Base-by-base conservation (phyloP, 2,329 filamentous ascomycete genomes). In the Aspergillus udagawae region DNA sequence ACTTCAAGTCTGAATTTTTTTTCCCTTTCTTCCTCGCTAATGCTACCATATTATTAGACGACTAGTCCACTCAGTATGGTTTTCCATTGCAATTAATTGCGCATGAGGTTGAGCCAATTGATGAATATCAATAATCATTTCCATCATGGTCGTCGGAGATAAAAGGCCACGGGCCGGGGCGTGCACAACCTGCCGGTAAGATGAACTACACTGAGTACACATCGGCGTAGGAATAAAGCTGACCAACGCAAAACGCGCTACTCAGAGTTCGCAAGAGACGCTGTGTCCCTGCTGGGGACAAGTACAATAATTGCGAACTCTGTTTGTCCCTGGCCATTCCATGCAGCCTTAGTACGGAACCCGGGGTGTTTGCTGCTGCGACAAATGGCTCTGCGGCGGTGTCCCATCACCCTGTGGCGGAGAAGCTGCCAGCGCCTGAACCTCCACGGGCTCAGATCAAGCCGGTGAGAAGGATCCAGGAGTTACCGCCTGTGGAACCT, bases 251-350 rank as follows among this genome's bases (percentile, higher is more conserved):
- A 25, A 55, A 55, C 7, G 20, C 48, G 17, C 44, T n/a, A n/a
- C 49, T 51, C 20, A 59, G 57, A 21, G 42, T 47, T 49, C 57
- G 59, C 23, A 65, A 64, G 53, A 59, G 57, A 53, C 60, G 62
- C 12, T 65, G 63, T 41, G 57, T 60, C 9, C 63, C 62, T 21
- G 48, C 51, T 27, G 56, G 61, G 35, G 48, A 55, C 21, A 47
- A 25, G 44, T 47, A 23, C 21, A 47, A 47, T 48, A 53, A 35
- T 17, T 65, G 63, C 38, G 52, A 52, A 32, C 52, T 62, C 21
- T 65, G 63, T 50, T 54, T 49, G 17, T 60, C 56, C 4, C 54
- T 60, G 4, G 58, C 60, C 5, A 52, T 53, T 9, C 51, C 53
- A n/a, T 65, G 63, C 38, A 62, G 54, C 23, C 55, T 62, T 12